Base-by-base conservation (phyloP, 2,329 filamentous ascomycete genomes). In the Hypoxylon sp. region DNA sequence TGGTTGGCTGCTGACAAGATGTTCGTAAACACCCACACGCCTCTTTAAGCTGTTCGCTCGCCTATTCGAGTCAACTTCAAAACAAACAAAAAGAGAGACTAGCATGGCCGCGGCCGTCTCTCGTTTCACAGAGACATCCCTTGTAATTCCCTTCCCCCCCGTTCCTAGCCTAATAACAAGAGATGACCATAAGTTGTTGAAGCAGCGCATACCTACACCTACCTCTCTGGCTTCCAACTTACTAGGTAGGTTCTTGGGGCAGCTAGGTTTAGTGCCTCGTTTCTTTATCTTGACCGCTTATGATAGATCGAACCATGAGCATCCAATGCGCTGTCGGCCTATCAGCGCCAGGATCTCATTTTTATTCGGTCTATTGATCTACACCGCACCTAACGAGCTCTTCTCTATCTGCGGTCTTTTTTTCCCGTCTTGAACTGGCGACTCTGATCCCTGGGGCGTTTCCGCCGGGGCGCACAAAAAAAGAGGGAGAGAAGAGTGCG, bases 201-300 rank as follows among this genome's bases (percentile, higher is more conserved):
- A 36, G 52, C 46, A 40, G 51, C 52, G 56, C 52, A 64, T 60
- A 55, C 54, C 33, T 26, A 52, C 14, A n/a, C 26, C 22, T 36
- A 53, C 44, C 30, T 48, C 49, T 28, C 49, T 48, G 48, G 26
- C 33, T 28, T 30, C n/a, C n/a, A 33, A 50, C 22, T 46, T 46
- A 28, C 44, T 49, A 53, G 36, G 36, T 49, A 53, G 36, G 36
- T 20, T 44, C 46, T 24, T 36, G 40, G 57, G 57, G 16, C 36
- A 20, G 36, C 36, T 40, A 40, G 16, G 7, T 28, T 54, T 53
- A 46, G 53, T 48, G 32, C 16, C 32, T 42, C 45, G 45, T 33
- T 51, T 59, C 52, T 64, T 68, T 70, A 66, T 73, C 69, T 72
- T 74, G 73, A 75, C 73, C 73, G 72, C 72, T 72, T 65, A 69